Conservation (phyloP, 148 eudicot species). For the Fallopia convolvulus region DNA sequence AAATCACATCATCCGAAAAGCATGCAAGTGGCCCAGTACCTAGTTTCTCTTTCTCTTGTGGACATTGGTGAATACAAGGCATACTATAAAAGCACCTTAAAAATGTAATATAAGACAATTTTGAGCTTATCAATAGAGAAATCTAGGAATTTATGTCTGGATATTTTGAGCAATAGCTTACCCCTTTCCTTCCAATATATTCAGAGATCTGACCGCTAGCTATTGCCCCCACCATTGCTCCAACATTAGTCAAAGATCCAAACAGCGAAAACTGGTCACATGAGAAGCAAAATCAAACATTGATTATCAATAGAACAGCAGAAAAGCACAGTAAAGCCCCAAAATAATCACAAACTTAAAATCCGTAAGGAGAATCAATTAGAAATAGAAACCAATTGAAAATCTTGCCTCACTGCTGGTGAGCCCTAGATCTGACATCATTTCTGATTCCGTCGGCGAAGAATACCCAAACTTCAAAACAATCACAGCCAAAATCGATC, state of each 20-base stretch:
- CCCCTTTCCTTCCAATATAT: constrained; percentile 88
- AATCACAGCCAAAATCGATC: not conserved
- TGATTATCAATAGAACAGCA: not conserved
- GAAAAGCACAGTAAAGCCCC: not conserved
- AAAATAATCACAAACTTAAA: not conserved
- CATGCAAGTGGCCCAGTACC: not conserved
- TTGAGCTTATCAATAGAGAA: not conserved
- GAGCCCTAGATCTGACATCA: constrained; percentile 61
- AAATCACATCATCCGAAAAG: not conserved
- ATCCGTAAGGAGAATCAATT: not conserved
- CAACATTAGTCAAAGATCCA: constrained; percentile 86
- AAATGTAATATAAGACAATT: not conserved
- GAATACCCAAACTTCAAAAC: constrained; percentile 71
- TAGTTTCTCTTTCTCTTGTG: not conserved
- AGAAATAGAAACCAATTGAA: not conserved
- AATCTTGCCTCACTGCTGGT: constrained; percentile 52
- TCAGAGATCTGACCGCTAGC: constrained; percentile 88
- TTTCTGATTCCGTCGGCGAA: constrained; percentile 69
- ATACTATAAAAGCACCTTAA: not conserved
- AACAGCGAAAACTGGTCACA: constrained; percentile 62
- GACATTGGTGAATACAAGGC: not conserved
- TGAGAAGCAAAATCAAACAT: not conserved
- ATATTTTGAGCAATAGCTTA: constrained; percentile 16
- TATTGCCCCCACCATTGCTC: constrained; percentile 95
- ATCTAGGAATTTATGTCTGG: not conserved